Evolutionary conservation across 2,329 filamentous ascomycete genomes (phyloP), one percentile per base, ranked within the genome.

Genomic region (Chaetomiaceae sp.): DNA sequence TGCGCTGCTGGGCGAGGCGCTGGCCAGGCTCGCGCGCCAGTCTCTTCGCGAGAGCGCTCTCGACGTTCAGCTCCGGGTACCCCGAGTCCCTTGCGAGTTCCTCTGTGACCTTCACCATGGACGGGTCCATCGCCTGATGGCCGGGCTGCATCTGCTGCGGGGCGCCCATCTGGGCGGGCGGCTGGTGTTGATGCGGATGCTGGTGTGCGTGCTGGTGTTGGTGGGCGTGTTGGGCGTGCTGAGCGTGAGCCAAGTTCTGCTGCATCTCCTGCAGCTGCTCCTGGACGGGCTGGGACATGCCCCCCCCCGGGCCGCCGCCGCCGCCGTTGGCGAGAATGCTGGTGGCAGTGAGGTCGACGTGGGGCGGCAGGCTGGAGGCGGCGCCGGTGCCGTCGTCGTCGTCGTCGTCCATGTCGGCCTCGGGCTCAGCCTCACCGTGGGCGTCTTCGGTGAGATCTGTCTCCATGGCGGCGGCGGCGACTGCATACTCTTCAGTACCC

Each of bases 31-130:
- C 75, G 23, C 67, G 66, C 3, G 76, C 73, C n/a, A 83, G 67
- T 34, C 76, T 73, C 66, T 75, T 79, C n/a, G 76, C 77, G 10
- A 82, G 68, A 0, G 75, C 73, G 61, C 77, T 80, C 63, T 81
- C 78, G 21, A 79, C 71, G 32, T 72, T 70, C 21, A 81, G 69
- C 2, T 66, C 63, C 6, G 61, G 55, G 53, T 80, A 80, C 38
- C 78, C 79, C 1, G 71, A 73, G 38, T 73, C 69, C 11, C 64
- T 64, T 6, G 78, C 77, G 14, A 80, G 63, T 4, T 74, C 69
- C 50, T 75, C 75, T 1, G 77, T 79, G 5, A 73, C 75, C 53
- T 65, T 65, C n/a, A 60, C 44, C 21, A 65, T 50, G 8, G 55
- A 49, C 57, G 63, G 37, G 29, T 65, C 62, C 54, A 63, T 56